Base-by-base conservation (phyloP, 306 rosid species). In the Medicago ruthenica region DNA sequence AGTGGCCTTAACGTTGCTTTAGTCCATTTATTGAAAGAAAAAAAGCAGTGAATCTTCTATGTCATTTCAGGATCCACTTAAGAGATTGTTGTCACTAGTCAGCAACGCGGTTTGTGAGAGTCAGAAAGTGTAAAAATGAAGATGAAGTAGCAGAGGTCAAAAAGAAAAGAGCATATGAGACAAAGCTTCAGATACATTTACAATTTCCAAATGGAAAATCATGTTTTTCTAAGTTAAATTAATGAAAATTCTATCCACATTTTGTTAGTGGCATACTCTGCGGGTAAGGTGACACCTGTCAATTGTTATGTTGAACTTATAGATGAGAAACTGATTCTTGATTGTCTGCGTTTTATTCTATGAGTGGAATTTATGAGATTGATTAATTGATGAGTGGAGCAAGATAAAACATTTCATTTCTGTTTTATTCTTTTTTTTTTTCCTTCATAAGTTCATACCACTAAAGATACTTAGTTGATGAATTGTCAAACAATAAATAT, bases 41-140 rank as follows among this genome's bases (percentile, higher is more conserved):
- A 45, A 45, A 45, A n/a, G 76, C 70, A 79, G 2, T 40, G 85
- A 80, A 77, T 61, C 70, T 74, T 57, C 9, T 58, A 9, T 22
- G 64, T 58, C 64, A 58, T 58, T 22, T 58, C 16, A 55, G 61
- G 61, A 55, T 55, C 61, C 61, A 55, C 24, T 55, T 55, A 20
- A 55, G 20, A 55, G 14, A 34, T 55, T 18, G 61, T 22, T 55
- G 34, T 55, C 61, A 55, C 15, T 7, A 34, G 61, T 55, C 34
- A 58, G 64, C 9, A 15, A 58, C 64, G 64, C 64, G 64, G 64
- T 58, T 58, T 58, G 64, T 11, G 64, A 16, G 64, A 58, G 37
- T 58, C 64, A 58, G 16, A 58, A 58, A 58, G 64, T 58, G 64
- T 58, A 22, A 58, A 58, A 58, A 22, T 58, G 36, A 58, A 58